Evolutionary conservation across 306 rosid genomes (phyloP).

Genomic region (Gillenia trifoliata): DNA sequence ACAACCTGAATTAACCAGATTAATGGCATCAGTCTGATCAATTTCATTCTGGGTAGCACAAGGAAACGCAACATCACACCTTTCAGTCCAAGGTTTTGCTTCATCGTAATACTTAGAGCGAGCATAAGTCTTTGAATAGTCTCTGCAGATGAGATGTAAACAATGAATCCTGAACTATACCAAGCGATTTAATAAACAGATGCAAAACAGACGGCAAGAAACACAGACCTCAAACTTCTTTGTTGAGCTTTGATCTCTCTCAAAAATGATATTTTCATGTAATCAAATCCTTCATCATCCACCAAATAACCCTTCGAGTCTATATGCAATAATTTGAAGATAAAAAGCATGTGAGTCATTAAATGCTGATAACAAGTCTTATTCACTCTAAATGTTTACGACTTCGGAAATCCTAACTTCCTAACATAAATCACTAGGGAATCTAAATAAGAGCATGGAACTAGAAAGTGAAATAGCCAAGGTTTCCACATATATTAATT

Average conservation of each 20-base stretch:
- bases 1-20: constrained; percentile 86
- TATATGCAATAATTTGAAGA: constrained; percentile 41
- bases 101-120: constrained; percentile 95
- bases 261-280: constrained; percentile 76
- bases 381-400: neutral
- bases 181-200: constrained; percentile 17
- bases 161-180: constrained; percentile 12
- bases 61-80: constrained; percentile 92
- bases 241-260: constrained; percentile 92
- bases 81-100: constrained; percentile 94
- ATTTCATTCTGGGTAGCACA: constrained; percentile 97
- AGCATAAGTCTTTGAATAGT: constrained; percentile 95
- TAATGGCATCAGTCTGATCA: constrained; percentile 85
- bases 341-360: constrained; percentile 13
- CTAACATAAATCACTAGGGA: neutral
- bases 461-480: neutral
- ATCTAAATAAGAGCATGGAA: neutral
- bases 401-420: neutral
- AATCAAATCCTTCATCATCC: constrained; percentile 98
- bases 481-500: neutral
- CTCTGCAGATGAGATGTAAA: constrained; percentile 50
- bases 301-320: constrained; percentile 94
- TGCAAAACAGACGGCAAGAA: constrained; percentile 6
- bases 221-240: constrained; percentile 78
- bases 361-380: neutral